phyloP scores from a whole-genome alignment of 2,329 filamentous ascomycete genomes.

The Biscogniauxia mediterranea region DNA sequence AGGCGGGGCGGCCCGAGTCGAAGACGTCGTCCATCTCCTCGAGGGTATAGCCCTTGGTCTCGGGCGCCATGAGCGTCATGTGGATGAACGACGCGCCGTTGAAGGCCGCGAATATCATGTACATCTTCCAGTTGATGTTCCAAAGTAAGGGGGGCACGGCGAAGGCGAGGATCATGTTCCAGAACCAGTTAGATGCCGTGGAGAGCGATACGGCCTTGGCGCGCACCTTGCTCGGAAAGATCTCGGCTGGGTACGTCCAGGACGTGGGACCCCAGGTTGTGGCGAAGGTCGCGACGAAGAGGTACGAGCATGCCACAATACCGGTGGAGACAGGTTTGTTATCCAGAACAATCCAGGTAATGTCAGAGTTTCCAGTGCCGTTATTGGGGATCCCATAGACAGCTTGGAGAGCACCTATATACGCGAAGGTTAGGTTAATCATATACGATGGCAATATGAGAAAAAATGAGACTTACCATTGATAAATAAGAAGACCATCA shows the following conservation, averaged over 20 bases:
- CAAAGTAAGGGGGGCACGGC: conserved; percentile 49
- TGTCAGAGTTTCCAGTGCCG: conserved; percentile 39
- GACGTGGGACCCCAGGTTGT: conserved; percentile 36
- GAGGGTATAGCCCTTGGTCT: conserved; percentile 71
- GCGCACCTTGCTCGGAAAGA: conserved; percentile 61
- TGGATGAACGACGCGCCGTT: conserved; percentile 67
- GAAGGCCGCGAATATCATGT: conserved; percentile 75
- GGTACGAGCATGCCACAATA: conserved; percentile 68
- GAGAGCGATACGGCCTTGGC: conserved; percentile 62
- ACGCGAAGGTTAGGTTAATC: neutral
- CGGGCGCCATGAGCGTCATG: conserved; percentile 60
- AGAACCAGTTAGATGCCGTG: conserved; percentile 61
- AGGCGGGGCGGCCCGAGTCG: conserved; percentile 55
- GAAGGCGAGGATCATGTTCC: conserved; percentile 57
- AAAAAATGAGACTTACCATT: conserved; percentile 41
- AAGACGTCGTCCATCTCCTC: conserved; percentile 79
- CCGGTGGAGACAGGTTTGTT: conserved; percentile 56
- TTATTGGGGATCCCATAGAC: conserved; percentile 53
- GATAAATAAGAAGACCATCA: conserved; percentile 62
- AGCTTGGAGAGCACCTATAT: conserved; percentile 54
- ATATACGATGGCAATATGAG: neutral
- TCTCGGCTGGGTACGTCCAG: conserved; percentile 59
- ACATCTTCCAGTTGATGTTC: conserved; percentile 63
- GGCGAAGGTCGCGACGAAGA: conserved; percentile 70
- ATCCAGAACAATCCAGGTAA: conserved; percentile 57